Evolutionary conservation across 2,329 filamentous ascomycete genomes (phyloP).

Genomic region (Xylaria sp.): DNA sequence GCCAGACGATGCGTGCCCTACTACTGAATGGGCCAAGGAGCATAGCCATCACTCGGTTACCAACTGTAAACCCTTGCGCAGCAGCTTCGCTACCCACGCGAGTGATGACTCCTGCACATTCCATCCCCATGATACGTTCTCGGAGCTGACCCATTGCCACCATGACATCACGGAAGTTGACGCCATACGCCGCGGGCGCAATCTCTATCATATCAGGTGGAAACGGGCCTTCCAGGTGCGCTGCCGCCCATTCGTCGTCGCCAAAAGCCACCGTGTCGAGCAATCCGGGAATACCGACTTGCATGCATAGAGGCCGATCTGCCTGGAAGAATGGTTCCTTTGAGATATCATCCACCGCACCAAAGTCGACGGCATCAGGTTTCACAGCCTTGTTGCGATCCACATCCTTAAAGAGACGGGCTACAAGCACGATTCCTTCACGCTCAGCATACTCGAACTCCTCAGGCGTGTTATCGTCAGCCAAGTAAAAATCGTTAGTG

Average conservation of each 20-base stretch:
- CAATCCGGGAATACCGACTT: background rate
- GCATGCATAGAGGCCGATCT: background rate
- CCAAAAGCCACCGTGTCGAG: background rate
- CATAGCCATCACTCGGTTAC: background rate
- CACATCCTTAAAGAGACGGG: background rate
- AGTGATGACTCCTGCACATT: background rate
- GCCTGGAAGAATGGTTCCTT: background rate
- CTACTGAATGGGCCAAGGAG: background rate
- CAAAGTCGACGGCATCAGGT: no score
- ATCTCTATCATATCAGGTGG: conserved; percentile 41
- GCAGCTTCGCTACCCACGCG: background rate
- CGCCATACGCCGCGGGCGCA: conserved; percentile 45
- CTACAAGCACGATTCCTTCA: background rate
- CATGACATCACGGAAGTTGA: conserved; percentile 29
- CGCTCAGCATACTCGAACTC: background rate
- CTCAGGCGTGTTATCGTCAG: no score
- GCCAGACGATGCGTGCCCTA: background rate
- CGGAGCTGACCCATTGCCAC: conserved; percentile 5
- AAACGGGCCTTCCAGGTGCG: background rate
- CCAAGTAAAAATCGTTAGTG: no score
- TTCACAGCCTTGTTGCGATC: no score
- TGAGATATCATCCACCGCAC: no score
- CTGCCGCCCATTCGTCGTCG: no score
- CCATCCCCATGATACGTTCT: background rate
- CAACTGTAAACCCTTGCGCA: background rate